Conservation (phyloP, 1,139 yeast genomes). For the Casaregolazyma suthepensis region DNA sequence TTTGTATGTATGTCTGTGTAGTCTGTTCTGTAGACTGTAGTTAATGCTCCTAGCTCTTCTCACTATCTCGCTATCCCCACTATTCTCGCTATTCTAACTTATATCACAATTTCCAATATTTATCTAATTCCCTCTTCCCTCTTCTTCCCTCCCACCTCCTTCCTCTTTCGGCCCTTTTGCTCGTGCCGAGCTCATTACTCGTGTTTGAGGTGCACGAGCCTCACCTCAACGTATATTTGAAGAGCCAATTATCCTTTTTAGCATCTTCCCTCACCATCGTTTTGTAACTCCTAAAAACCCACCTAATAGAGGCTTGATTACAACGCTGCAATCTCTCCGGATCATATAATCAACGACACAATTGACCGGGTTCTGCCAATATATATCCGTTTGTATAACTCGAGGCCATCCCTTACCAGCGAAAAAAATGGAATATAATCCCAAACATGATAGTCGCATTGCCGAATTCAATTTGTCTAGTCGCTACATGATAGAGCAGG, state of each 20-base stretch:
- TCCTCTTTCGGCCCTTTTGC: background rate
- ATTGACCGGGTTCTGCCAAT: background rate
- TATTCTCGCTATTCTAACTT: too few species aligned
- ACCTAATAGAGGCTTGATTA: too few species aligned
- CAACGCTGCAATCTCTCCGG: background rate
- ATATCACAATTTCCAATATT: too few species aligned
- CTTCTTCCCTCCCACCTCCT: background rate
- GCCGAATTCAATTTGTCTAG: slow-evolving; percentile 80
- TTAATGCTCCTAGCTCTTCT: too few species aligned
- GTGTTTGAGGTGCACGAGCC: background rate
- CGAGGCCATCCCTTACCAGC: background rate
- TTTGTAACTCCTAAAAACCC: background rate
- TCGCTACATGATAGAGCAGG: slow-evolving; percentile 75
- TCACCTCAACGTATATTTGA: background rate
- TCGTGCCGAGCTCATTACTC: background rate
- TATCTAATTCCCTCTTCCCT: background rate
- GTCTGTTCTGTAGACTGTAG: too few species aligned
- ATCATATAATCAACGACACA: background rate
- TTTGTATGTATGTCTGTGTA: too few species aligned
- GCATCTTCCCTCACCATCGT: background rate
- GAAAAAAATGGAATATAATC: background rate
- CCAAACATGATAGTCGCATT: background rate
- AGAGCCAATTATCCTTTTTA: background rate
- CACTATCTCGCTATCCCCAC: too few species aligned
- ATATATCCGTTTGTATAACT: background rate